A percentile compares a stretch with the other conserved stretches of the same genome.
Evolutionary conservation across 2,329 filamentous ascomycete genomes (phyloP).

Genomic region (Aureobasidium lini): DNA sequence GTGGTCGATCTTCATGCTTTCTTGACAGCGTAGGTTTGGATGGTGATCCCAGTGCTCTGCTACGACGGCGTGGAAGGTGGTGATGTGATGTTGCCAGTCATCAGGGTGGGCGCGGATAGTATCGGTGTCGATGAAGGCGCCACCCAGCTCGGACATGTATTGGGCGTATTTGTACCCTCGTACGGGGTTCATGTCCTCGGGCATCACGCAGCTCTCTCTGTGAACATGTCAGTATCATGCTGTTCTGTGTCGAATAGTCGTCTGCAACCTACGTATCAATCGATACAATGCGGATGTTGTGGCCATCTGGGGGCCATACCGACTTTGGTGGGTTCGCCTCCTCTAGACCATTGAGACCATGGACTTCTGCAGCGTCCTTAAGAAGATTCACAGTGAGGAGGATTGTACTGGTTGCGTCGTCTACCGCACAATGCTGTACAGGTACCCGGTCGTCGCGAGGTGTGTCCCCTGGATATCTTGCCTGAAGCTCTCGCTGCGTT

Average conservation of each 20-base stretch:
- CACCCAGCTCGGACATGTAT: neutral
- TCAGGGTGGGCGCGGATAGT: neutral
- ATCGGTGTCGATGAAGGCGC: neutral
- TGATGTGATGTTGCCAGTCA: neutral
- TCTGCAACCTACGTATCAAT: neutral
- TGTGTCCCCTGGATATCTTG: neutral
- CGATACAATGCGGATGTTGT: neutral
- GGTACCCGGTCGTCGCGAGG: neutral
- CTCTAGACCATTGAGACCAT: neutral
- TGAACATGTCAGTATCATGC: neutral
- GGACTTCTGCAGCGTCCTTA: neutral
- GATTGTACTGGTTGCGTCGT: neutral
- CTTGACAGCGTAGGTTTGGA: neutral
- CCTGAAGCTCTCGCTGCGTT: neutral
- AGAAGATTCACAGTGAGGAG: neutral
- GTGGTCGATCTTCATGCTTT: neutral
- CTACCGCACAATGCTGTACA: neutral
- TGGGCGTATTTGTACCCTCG: neutral
- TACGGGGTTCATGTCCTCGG: neutral
- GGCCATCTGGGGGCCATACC: neutral
- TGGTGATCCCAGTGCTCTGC: neutral
- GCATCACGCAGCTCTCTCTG: neutral
- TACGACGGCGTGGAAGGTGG: neutral
- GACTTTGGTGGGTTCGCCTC: neutral
- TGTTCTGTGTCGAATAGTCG: neutral